Conservation (phyloP, 306 rosid species). For the Prunus padus region DNA sequence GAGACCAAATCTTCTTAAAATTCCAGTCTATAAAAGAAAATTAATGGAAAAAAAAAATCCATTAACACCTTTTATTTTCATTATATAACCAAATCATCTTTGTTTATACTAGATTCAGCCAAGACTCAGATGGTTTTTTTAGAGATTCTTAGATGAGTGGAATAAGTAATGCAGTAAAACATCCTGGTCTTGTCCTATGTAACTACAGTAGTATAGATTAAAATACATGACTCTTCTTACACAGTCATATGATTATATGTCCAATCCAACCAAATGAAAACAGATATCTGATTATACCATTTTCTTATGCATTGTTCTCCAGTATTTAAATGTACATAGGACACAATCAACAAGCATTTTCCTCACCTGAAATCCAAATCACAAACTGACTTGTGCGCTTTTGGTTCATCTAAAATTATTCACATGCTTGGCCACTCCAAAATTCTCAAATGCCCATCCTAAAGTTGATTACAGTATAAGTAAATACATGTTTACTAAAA, state of each 20-base stretch:
- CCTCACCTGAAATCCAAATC: slow-evolving; percentile 92
- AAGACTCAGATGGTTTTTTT: neutral
- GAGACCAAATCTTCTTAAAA: neutral
- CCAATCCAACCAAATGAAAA: slow-evolving; percentile 1
- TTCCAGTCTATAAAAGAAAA: neutral
- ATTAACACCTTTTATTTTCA: neutral
- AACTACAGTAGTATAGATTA: neutral
- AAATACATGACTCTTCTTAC: neutral
- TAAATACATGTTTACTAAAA: too few species aligned
- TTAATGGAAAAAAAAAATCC: neutral
- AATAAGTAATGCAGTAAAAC: neutral
- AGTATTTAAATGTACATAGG: neutral
- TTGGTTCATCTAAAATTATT: too few species aligned
- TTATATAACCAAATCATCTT: neutral
- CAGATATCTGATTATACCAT: neutral
- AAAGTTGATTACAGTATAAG: too few species aligned
- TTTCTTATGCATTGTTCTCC: neutral
- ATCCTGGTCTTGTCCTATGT: neutral
- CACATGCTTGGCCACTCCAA: too few species aligned
- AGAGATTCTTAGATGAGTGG: neutral
- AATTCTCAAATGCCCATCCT: too few species aligned
- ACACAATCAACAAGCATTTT: neutral
- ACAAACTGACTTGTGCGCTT: too few species aligned
- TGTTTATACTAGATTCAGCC: neutral
- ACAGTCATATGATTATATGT: neutral